A percentile compares a stretch with the other conserved stretches of the same genome.
Evolutionary conservation across 2,329 filamentous ascomycete species (phyloP).

Genomic region (Talaromyces sp.): DNA sequence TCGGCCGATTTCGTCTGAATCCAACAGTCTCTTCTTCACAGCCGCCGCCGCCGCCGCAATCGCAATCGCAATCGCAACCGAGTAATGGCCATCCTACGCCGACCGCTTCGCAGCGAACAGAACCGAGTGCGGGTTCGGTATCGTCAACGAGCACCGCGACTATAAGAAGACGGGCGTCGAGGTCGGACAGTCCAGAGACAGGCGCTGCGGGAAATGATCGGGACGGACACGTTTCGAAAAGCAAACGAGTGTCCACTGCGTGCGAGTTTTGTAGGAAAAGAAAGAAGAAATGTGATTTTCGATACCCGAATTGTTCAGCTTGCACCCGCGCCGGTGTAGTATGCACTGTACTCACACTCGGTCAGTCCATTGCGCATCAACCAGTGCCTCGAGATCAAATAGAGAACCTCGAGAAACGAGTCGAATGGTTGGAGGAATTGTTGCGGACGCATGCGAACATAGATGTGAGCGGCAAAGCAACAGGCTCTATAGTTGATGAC

Average conservation of each 20-base stretch:
- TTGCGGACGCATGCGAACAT: constrained; percentile 36
- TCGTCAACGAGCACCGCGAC: constrained; percentile 15
- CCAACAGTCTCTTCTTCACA: constrained; percentile 9
- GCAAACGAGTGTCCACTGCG: constrained; percentile 39
- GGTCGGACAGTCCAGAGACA: constrained; percentile 16
- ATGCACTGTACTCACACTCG: constrained; percentile 39
- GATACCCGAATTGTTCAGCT: constrained; percentile 40
- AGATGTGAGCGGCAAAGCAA: constrained; percentile 32
- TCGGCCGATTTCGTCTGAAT: constrained; percentile 34
- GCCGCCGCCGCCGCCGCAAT: constrained; percentile 10
- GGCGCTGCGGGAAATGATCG: constrained; percentile 18
- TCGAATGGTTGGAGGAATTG: constrained; percentile 38
- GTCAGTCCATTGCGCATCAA: constrained; percentile 36
- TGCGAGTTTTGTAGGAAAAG: constrained; percentile 42
- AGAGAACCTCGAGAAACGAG: constrained; percentile 39
- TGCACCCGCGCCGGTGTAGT: constrained; percentile 41
- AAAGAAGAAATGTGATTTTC: constrained; percentile 43
- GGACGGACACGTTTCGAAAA: constrained; percentile 20
- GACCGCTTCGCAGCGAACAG: neutral
- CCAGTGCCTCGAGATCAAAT: constrained; percentile 40
- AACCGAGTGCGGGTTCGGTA: neutral
- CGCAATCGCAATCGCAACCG: constrained; percentile 9
- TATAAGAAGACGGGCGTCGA: constrained; percentile 13
- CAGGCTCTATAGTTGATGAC: constrained; percentile 31
- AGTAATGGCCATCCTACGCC: neutral